A percentile compares a stretch with the other conserved stretches of the same genome.
Evolutionary conservation across 2,329 filamentous ascomycete genomes (phyloP).

Genomic region (Neonectria magnoliae): DNA sequence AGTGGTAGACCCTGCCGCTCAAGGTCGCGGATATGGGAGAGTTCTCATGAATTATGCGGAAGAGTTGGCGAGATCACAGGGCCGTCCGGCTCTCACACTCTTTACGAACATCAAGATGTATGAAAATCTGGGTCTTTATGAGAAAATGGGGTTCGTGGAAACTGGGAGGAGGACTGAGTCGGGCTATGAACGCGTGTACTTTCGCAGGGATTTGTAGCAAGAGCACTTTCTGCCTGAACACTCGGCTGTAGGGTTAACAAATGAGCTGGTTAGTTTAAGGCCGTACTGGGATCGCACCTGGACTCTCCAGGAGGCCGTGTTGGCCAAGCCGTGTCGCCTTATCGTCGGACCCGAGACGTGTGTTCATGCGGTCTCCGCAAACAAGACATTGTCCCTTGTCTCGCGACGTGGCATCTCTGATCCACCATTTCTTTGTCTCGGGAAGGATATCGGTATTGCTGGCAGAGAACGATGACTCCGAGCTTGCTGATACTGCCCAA

Average conservation of each 20-base stretch:
- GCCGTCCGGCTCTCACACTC: constrained; percentile 39
- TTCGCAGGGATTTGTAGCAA: constrained; percentile 41
- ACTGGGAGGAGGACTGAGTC: constrained; percentile 43
- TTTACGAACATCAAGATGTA: constrained; percentile 50
- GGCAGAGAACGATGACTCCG: too few relatives aligned
- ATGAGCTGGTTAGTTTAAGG: too few relatives aligned
- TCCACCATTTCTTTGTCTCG: too few relatives aligned
- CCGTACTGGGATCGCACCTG: too few relatives aligned
- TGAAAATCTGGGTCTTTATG: constrained; percentile 45
- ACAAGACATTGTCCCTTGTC: too few relatives aligned
- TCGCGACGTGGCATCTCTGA: too few relatives aligned
- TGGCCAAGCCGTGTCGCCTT: too few relatives aligned
- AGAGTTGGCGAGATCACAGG: constrained; percentile 39
- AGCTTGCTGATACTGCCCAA: too few relatives aligned
- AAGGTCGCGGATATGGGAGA: constrained; percentile 46
- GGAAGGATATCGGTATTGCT: too few relatives aligned
- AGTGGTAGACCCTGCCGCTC: constrained; percentile 43
- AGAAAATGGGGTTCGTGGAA: constrained; percentile 47
- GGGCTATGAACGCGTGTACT: constrained; percentile 50
- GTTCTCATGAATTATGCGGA: constrained; percentile 46
- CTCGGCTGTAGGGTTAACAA: not conserved
- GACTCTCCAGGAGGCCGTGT: too few relatives aligned
- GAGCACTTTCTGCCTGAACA: not conserved
- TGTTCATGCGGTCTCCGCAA: too few relatives aligned
- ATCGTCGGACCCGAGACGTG: too few relatives aligned